A percentile compares a stretch with the other conserved stretches of the same genome.
phyloP scores from a whole-genome alignment of 768 basidiomycete genomes.

The Amanita molliuscula region DNA sequence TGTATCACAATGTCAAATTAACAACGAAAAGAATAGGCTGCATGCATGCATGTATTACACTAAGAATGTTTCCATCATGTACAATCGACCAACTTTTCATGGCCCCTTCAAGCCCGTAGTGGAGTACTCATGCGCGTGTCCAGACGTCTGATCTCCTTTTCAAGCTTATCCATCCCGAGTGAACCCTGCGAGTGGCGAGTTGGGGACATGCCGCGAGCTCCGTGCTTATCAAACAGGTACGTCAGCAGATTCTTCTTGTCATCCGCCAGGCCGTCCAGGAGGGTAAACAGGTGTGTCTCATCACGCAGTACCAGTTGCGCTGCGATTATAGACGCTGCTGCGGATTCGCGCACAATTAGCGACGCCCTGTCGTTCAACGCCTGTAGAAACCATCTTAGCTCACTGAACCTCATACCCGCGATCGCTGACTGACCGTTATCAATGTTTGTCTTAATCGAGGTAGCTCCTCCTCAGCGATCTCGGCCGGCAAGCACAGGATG shows the following conservation, averaged over 20 bases:
- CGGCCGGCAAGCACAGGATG: constrained; percentile 66
- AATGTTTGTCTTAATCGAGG: constrained; percentile 66
- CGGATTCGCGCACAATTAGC: constrained; percentile 76
- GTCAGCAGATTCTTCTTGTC: constrained; percentile 87
- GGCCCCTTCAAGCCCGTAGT: constrained; percentile 20
- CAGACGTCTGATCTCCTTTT: constrained; percentile 72
- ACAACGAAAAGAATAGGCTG: neutral
- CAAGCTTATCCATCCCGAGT: constrained; percentile 57
- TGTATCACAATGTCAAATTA: too few relatives aligned
- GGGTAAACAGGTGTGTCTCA: constrained; percentile 71
- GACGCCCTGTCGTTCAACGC: constrained; percentile 63
- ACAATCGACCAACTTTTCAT: constrained; percentile 3
- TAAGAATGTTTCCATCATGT: neutral
- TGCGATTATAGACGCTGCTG: constrained; percentile 73
- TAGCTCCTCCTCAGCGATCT: constrained; percentile 81
- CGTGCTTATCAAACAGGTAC: constrained; percentile 84
- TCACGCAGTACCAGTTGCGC: constrained; percentile 77
- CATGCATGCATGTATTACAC: neutral
- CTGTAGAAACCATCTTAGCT: constrained; percentile 21
- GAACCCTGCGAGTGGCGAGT: constrained; percentile 15
- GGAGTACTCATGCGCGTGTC: constrained; percentile 76
- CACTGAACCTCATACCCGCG: neutral
- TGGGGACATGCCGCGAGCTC: constrained; percentile 42
- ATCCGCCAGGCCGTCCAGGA: constrained; percentile 76
- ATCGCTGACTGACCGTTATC: constrained; percentile 40